These are phyloP conservation scores for Magnaporthiopsis poae DNA, from an alignment of 2,329 filamentous ascomycete genomes.

Conservation along the genomic window DNA sequence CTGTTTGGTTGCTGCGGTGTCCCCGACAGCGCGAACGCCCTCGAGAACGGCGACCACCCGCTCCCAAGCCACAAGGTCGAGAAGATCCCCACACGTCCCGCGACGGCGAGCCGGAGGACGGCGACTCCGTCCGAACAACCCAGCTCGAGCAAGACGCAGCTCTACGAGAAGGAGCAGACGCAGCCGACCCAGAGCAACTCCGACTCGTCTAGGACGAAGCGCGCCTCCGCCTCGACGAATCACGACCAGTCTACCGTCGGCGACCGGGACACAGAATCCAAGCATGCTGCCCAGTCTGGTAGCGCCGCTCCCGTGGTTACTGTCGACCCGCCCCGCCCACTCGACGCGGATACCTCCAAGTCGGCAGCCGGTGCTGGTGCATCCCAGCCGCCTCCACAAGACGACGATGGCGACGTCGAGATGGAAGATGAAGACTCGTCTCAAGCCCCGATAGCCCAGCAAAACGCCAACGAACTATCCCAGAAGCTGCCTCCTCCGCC, in stretches of 20 bases:
- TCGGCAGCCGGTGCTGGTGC: not conserved
- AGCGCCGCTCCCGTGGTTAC: conserved; percentile 30
- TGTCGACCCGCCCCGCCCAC: conserved; percentile 26
- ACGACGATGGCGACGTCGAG: conserved; percentile 52
- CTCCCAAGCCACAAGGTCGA: conserved; percentile 46
- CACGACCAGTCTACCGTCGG: conserved; percentile 35
- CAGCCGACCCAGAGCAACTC: conserved; percentile 21
- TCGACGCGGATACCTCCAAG: conserved; percentile 11
- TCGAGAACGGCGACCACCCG: conserved; percentile 45
- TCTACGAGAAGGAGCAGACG: conserved; percentile 39
- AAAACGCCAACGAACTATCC: conserved; percentile 25
- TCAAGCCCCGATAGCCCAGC: conserved; percentile 23
- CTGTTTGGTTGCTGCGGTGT: conserved; percentile 59
- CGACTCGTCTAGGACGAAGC: conserved; percentile 31
- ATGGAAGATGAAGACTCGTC: conserved; percentile 54
- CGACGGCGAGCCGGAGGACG: conserved; percentile 44
- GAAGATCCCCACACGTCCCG: conserved; percentile 43
- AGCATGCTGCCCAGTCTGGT: conserved; percentile 31
- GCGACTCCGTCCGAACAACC: conserved; percentile 43
- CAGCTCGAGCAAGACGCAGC: conserved; percentile 28
- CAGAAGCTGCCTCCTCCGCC: conserved; percentile 37
- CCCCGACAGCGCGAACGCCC: conserved; percentile 47
- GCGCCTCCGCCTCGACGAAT: conserved; percentile 34
- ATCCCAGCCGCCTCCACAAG: conserved; percentile 21
- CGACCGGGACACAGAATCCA: conserved; percentile 36